A percentile compares a stretch with the other conserved stretches of the same genome.
Conservation (phyloP, 441 rosid genomes). For the Adansonia madagascariensis region DNA sequence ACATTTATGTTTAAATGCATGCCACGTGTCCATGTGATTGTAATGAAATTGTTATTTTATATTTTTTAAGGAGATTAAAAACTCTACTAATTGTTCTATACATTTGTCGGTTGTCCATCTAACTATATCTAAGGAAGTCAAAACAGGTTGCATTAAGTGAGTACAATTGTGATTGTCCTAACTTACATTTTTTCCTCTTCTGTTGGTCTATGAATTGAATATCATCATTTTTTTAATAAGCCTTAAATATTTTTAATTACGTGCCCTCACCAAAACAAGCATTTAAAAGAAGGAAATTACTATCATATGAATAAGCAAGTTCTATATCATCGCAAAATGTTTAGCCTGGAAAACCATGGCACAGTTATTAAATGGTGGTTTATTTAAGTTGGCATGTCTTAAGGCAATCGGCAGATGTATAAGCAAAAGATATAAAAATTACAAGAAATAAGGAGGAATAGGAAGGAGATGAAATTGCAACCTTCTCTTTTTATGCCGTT, state of each 20-base stretch:
- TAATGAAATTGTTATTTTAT: conserved; percentile 3
- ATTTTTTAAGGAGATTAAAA: background rate
- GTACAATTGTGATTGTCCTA: background rate
- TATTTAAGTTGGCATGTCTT: background rate
- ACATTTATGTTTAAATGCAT: background rate
- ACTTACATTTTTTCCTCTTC: background rate
- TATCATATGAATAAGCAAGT: background rate
- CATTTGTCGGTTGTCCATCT: background rate
- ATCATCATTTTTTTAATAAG: background rate
- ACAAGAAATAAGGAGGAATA: background rate
- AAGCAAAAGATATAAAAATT: background rate
- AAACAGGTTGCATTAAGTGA: background rate
- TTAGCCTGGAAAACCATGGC: background rate
- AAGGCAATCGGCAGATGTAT: background rate
- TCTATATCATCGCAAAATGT: background rate
- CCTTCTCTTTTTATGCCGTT: background rate
- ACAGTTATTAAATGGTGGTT: background rate
- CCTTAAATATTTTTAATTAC: background rate
- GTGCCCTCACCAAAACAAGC: background rate
- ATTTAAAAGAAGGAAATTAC: background rate
- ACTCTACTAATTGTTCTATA: background rate
- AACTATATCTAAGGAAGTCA: background rate
- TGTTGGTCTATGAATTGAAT: background rate
- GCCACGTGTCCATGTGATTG: background rate
- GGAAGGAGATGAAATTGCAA: background rate